Base-by-base conservation (phyloP, 805 yeast genomes). In the Kluyveromyces nonfermentans region DNA sequence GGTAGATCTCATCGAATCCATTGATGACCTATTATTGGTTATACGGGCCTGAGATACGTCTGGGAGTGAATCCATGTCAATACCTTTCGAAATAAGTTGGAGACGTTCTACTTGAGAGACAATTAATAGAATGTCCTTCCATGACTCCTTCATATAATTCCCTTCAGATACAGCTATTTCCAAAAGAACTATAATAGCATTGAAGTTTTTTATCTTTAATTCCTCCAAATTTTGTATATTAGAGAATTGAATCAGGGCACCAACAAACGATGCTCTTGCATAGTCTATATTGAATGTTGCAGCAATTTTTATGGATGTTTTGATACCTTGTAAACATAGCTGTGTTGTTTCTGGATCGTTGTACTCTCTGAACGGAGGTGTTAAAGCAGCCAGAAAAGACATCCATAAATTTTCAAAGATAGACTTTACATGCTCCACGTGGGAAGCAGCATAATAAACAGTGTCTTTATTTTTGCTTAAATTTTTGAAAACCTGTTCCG, bases 361-460 rank as follows among this genome's bases (percentile, higher is more conserved):
- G 49, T 82, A 80, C 44, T 87, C 96, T 58, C 83, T 87, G 69
- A 89, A 88, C 5, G 96, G 95, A 3, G 94, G 90, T 0, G 97
- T 88, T 40, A 93, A 71, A 0, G 95, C 97, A 6, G 97, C 97
- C 51, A 93, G 71, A 39, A 93, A 77, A 0, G 97, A 87, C 96
- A 94, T 89, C 99, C 99, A 93, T 36, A 85, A 68, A 15, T 86
- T 86, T 55, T 90, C 96, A 65, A 93, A 90, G 58, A 94, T 85
- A 1, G 97, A 89, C 59, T 77, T 82, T 14, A 90, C 95, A 59
- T 90, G 96, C 53, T 87, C 94, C 14, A 85, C 77, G 56, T 85
- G 90, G 1, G 88, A 77, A 0, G 97, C 97, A 16, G 81, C 77
- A 62, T 86, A 85, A 58, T 80, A 89, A 0, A 77, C 72, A 16